Percentiles rank a stretch among this genome's conserved stretches.
phyloP scores from a whole-genome alignment of 75 land plant species.

The Pinus tabuliformis region DNA sequence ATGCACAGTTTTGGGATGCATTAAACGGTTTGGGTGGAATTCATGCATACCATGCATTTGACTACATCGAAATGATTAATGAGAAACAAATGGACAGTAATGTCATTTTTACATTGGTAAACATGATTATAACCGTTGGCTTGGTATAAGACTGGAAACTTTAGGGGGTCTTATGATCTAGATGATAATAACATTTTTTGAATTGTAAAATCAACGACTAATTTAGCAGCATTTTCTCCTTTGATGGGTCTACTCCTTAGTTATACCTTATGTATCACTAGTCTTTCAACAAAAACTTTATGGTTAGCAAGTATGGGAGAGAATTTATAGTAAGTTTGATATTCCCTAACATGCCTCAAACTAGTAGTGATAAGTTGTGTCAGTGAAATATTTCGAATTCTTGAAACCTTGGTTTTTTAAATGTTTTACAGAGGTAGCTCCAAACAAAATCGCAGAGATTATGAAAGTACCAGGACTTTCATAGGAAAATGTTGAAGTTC shows the following conservation, averaged over 20 bases:
- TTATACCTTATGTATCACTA: slow-evolving; percentile 87
- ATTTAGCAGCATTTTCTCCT: slow-evolving; percentile 77
- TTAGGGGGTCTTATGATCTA: slow-evolving; percentile 96
- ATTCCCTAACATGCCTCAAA: no score
- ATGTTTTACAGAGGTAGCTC: slow-evolving; percentile 42
- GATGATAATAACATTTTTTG: slow-evolving; percentile 90
- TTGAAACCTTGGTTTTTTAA: not conserved
- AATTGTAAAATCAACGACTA: slow-evolving; percentile 52
- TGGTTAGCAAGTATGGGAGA: slow-evolving; percentile 90
- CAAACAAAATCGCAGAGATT: slow-evolving; percentile 45
- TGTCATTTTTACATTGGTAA: slow-evolving; percentile 74
- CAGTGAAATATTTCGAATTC: no score
- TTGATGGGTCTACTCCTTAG: slow-evolving; percentile 92
- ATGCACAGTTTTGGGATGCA: slow-evolving; percentile 98
- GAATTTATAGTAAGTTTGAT: slow-evolving; percentile 26
- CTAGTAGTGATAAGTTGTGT: no score
- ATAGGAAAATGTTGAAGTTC: slow-evolving; percentile 56
- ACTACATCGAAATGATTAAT: slow-evolving; percentile 86
- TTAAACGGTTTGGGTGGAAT: slow-evolving; percentile 89
- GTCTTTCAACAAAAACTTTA: slow-evolving; percentile 58
- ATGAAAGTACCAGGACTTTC: slow-evolving; percentile 53
- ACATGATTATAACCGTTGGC: slow-evolving; percentile 95
- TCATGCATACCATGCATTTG: slow-evolving; percentile 95
- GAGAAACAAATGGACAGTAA: slow-evolving; percentile 93
- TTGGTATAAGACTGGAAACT: slow-evolving; percentile 77